phyloP scores from a whole-genome alignment of 352 stramenopile species.

The Discostella stelligera region DNA sequence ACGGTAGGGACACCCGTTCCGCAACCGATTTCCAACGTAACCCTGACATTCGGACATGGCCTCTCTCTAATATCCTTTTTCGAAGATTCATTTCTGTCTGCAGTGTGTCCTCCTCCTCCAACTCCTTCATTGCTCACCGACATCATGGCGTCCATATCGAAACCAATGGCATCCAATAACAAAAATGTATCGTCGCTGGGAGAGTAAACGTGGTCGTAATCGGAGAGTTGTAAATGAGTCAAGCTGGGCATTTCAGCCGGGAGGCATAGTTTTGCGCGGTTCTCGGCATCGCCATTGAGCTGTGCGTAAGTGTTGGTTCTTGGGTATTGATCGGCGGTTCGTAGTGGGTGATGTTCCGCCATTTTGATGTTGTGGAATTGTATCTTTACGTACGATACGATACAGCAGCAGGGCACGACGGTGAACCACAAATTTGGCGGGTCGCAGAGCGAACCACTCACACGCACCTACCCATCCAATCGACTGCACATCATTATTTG shows the following conservation, averaged over 20 bases:
- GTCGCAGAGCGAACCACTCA: too few relatives aligned
- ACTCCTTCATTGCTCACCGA: slow-evolving; percentile 30
- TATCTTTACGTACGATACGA: too few relatives aligned
- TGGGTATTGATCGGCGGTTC: slow-evolving; percentile 46
- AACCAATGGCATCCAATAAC: slow-evolving; percentile 90
- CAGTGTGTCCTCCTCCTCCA: neutral
- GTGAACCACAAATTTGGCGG: neutral
- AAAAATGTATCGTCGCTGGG: slow-evolving; percentile 96
- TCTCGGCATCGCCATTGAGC: slow-evolving; percentile 53
- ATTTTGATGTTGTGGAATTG: too few relatives aligned
- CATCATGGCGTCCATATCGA: slow-evolving; percentile 88
- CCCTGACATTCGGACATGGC: slow-evolving; percentile 19
- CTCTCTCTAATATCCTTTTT: neutral
- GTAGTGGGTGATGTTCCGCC: slow-evolving; percentile 69
- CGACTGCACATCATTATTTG: too few relatives aligned
- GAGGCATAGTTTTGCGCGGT: slow-evolving; percentile 39
- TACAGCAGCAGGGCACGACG: too few relatives aligned
- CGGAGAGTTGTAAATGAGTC: slow-evolving; percentile 75
- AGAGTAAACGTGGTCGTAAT: slow-evolving; percentile 92
- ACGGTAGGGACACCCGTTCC: slow-evolving; percentile 69
- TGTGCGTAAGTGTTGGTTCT: slow-evolving; percentile 39
- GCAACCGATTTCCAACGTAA: slow-evolving; percentile 84
- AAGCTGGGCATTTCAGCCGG: slow-evolving; percentile 75
- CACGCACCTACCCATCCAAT: too few relatives aligned
- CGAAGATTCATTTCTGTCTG: neutral